These are phyloP conservation scores for Chloris gayana DNA, from an alignment of 176 grass and related monocot genomes.

Conservation along the genomic window DNA sequence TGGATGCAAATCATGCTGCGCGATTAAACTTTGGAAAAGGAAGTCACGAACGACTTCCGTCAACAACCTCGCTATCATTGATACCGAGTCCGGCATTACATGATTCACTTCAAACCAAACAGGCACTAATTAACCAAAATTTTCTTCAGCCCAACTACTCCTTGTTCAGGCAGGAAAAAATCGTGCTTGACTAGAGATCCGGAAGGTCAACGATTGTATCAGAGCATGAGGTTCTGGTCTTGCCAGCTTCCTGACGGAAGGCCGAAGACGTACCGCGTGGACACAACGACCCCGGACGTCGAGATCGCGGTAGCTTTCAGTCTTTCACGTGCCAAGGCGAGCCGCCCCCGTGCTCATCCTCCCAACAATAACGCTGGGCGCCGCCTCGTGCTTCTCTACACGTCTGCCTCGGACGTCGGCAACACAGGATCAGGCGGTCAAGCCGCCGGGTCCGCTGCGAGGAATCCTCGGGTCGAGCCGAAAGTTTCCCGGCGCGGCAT, in stretches of 20 bases:
- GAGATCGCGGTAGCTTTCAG: constrained; percentile 34
- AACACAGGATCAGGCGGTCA: not conserved
- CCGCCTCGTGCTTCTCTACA: not conserved
- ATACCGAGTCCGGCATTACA: not conserved
- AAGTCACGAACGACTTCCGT: not conserved
- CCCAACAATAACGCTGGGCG: no score
- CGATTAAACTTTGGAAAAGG: not conserved
- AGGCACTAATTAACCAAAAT: not conserved
- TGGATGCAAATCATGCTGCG: not conserved
- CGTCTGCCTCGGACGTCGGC: not conserved
- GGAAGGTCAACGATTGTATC: not conserved
- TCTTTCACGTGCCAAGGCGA: not conserved
- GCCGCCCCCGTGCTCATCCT: not conserved
- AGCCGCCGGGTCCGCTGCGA: not conserved
- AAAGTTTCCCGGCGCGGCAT: not conserved
- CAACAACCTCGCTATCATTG: not conserved
- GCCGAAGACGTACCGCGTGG: no score
- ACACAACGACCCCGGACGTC: not conserved
- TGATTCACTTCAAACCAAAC: not conserved
- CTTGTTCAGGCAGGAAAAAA: no score
- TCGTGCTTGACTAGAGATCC: not conserved
- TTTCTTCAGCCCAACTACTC: not conserved
- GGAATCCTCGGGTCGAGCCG: not conserved
- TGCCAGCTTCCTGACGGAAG: not conserved
- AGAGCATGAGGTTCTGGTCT: not conserved